Evolutionary conservation across 768 basidiomycete species (phyloP), one percentile per base, ranked within the genome.

Genomic region (Phaffia australis): DNA sequence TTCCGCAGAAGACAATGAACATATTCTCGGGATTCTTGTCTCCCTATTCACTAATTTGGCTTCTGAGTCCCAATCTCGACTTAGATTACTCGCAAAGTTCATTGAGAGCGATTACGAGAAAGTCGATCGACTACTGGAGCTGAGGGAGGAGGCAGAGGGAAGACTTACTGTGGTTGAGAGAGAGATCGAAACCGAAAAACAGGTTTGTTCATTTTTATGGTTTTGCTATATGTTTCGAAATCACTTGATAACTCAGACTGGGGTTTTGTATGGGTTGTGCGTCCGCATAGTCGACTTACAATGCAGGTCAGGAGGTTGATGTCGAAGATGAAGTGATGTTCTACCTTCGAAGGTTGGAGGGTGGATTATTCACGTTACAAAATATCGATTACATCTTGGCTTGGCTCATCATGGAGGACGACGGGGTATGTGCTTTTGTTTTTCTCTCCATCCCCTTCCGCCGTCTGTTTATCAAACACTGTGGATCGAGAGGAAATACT

Each of bases 391-490:
- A 93, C 71, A 87, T 97, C 68, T 77, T 97, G 49, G 91, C 88
- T 6, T 99, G 95, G 95, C 77, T 97, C 30, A 82, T 84, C 64
- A 93, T 97, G 92, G 95, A 99, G 77, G 94, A 98, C 71, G 94
- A 98, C 72, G 95, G 94, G 48, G 95, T 95, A 78, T 64, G 88
- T 77, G 4, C 0, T 68, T 19, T 49, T 46, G 64, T 52, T 8
- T 18, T 42, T 42, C 6, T 42, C 35, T 42, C 35, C 35, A 42
- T 21, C 66, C 46, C 48, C 32, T 29, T 14, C 52, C 23, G 32
- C 66, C 19, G 9, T 47, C 29, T 56, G 29, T 60, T 65, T 56
- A 56, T 50, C 62, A 25, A 56, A 49, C 52, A 27, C 49, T 35
- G 23, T 32, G 27, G 30, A 60, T 57, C 47, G 27, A 66, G 66